These are phyloP conservation scores for Fraxinus velutina DNA, from an alignment of 305 asterid genomes.

Conservation along the genomic window DNA sequence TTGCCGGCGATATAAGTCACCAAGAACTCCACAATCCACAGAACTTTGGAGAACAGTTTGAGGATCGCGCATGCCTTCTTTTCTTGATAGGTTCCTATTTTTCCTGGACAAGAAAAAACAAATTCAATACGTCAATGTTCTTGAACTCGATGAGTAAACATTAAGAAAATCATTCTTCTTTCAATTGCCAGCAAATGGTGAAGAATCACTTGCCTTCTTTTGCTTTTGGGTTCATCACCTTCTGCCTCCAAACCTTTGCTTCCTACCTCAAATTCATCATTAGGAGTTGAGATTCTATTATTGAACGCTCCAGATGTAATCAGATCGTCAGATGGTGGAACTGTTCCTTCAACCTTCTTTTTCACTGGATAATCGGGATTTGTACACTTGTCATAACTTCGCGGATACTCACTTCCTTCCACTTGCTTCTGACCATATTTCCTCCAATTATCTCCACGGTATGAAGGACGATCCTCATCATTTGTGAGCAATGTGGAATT, in stretches of 20 bases:
- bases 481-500: neutral
- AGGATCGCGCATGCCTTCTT: slow-evolving; percentile 38
- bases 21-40: slow-evolving; percentile 37
- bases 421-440: neutral
- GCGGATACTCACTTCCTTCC: neutral
- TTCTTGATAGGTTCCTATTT: slow-evolving; percentile 28
- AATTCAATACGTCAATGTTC: neutral
- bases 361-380: neutral
- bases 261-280: slow-evolving; percentile 45
- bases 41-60: slow-evolving; percentile 34
- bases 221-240: slow-evolving; percentile 43
- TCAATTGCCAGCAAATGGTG: neutral
- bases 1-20: slow-evolving; percentile 89
- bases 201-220: slow-evolving; percentile 50
- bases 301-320: slow-evolving; percentile 24
- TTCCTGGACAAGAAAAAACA: slow-evolving; percentile 39
- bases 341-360: neutral
- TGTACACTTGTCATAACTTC: neutral
- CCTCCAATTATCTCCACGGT: neutral
- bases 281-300: slow-evolving; percentile 29
- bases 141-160: neutral
- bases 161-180: neutral
- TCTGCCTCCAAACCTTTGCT: slow-evolving; percentile 38
- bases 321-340: slow-evolving; percentile 24
- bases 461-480: neutral